These are phyloP conservation scores for Pascua sp. DNA, from an alignment of 1,284 basidiomycete genomes.

Conservation along the genomic window DNA sequence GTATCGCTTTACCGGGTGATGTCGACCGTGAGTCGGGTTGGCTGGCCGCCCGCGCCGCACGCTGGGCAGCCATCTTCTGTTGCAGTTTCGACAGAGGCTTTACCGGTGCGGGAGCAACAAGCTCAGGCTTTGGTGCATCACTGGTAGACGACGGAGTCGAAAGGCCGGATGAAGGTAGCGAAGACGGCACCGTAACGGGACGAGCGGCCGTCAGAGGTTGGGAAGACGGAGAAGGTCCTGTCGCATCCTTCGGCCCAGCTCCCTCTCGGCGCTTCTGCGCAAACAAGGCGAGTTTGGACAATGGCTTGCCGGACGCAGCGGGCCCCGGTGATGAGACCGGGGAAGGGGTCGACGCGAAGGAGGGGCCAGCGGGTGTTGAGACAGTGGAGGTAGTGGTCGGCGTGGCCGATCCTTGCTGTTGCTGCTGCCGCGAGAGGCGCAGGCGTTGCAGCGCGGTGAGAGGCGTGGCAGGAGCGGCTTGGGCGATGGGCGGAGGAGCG, in stretches of 20 bases:
- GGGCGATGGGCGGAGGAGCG: neutral
- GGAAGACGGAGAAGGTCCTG: neutral
- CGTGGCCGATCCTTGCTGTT: conserved; percentile 1
- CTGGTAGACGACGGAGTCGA: too few relatives aligned
- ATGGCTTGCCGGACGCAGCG: conserved; percentile 38
- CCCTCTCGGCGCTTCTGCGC: conserved; percentile 59
- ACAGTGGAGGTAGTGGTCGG: conserved; percentile 40
- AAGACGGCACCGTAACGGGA: too few relatives aligned
- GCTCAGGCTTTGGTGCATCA: conserved; percentile 52
- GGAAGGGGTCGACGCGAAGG: conserved; percentile 20
- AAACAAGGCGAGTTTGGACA: conserved; percentile 67
- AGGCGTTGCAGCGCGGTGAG: conserved; percentile 68
- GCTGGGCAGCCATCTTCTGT: conserved; percentile 52
- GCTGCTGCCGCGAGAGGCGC: conserved; percentile 52
- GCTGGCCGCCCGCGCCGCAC: conserved; percentile 27
- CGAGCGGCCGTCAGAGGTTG: conserved; percentile 45
- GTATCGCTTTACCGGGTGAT: conserved; percentile 17
- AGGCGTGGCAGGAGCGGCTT: conserved; percentile 49
- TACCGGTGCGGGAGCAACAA: conserved; percentile 39
- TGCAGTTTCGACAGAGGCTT: conserved; percentile 56
- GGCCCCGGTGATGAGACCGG: neutral
- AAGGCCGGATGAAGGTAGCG: too few relatives aligned
- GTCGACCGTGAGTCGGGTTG: neutral
- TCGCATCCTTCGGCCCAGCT: conserved; percentile 14
- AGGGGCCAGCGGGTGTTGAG: neutral